Conservation (phyloP, 768 basidiomycete species). For the Artomyces pyxidatus region DNA sequence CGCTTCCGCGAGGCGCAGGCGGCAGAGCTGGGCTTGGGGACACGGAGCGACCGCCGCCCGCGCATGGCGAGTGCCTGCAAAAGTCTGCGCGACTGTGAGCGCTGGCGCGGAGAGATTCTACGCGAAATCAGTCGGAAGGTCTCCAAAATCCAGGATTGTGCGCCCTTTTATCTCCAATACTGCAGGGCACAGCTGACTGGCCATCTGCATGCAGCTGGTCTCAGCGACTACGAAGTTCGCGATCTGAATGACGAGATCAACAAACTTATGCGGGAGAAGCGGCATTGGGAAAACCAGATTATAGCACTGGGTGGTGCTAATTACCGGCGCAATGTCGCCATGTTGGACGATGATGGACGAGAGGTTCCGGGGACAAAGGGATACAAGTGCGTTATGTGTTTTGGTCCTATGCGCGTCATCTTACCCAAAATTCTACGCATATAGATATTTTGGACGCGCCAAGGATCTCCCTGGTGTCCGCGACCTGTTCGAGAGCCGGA, state of each 20-base stretch:
- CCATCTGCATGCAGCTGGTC: conserved; percentile 48
- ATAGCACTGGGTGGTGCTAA: conserved; percentile 95
- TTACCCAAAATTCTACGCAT: background rate
- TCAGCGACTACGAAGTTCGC: conserved; percentile 93
- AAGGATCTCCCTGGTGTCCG: conserved; percentile 93
- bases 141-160: conserved; percentile 94
- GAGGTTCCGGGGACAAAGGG: conserved; percentile 96
- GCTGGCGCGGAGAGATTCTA: conserved; percentile 93
- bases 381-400: conserved; percentile 65
- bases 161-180: conserved; percentile 19
- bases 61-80: conserved; percentile 90
- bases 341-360: conserved; percentile 91
- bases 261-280: conserved; percentile 87
- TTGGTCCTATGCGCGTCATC: background rate
- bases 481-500: conserved; percentile 85
- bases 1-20: conserved; percentile 97
- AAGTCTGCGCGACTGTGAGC: conserved; percentile 86
- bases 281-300: conserved; percentile 98
- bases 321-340: conserved; percentile 87
- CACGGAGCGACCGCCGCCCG: conserved; percentile 77
- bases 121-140: conserved; percentile 94
- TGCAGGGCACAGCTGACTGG: background rate
- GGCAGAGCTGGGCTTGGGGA: conserved; percentile 87
- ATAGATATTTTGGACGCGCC: conserved; percentile 92
- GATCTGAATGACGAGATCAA: conserved; percentile 98